These are phyloP conservation scores for Grosmannia clavigera DNA, from an alignment of 2,329 filamentous ascomycete species.

Conservation along the genomic window DNA sequence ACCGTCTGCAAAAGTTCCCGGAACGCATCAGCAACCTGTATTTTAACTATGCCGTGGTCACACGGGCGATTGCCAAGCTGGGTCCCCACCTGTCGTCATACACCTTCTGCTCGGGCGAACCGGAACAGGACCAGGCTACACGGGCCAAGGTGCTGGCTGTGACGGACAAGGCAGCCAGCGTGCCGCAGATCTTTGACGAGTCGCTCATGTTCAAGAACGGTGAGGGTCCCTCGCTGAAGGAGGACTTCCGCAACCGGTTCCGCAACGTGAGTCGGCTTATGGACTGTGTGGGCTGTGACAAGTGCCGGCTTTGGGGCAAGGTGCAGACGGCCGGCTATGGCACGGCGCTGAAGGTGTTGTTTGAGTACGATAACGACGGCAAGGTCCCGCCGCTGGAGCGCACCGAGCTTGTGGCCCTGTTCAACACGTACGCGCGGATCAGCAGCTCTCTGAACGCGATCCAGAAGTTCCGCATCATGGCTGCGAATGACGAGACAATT, in stretches of 20 bases:
- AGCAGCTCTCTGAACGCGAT: slow-evolving; percentile 69
- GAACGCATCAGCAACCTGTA: slow-evolving; percentile 96
- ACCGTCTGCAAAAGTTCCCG: slow-evolving; percentile 70
- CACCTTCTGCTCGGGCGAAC: slow-evolving; percentile 85
- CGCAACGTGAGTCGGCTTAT: slow-evolving; percentile 92
- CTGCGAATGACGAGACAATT: slow-evolving; percentile 25
- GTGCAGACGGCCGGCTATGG: slow-evolving; percentile 91
- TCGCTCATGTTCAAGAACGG: slow-evolving; percentile 83
- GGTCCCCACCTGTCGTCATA: slow-evolving; percentile 67
- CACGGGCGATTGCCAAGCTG: slow-evolving; percentile 82
- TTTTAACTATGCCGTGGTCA: slow-evolving; percentile 96
- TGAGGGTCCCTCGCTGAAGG: slow-evolving; percentile 68
- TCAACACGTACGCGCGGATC: slow-evolving; percentile 87
- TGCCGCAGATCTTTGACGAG: slow-evolving; percentile 85
- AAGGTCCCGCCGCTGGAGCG: slow-evolving; percentile 60
- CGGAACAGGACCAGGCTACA: slow-evolving; percentile 63
- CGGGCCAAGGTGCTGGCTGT: slow-evolving; percentile 72
- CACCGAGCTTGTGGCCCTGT: slow-evolving; percentile 84
- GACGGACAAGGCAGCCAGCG: slow-evolving; percentile 54
- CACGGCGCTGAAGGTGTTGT: slow-evolving; percentile 86
- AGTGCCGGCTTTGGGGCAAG: slow-evolving; percentile 96
- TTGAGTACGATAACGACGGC: slow-evolving; percentile 67
- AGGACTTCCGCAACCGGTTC: slow-evolving; percentile 95
- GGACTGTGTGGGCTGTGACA: slow-evolving; percentile 98
- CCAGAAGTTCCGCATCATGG: slow-evolving; percentile 53